These are phyloP conservation scores for Nemophila menziesii DNA, from an alignment of 257 asterid species.

Conservation along the genomic window DNA sequence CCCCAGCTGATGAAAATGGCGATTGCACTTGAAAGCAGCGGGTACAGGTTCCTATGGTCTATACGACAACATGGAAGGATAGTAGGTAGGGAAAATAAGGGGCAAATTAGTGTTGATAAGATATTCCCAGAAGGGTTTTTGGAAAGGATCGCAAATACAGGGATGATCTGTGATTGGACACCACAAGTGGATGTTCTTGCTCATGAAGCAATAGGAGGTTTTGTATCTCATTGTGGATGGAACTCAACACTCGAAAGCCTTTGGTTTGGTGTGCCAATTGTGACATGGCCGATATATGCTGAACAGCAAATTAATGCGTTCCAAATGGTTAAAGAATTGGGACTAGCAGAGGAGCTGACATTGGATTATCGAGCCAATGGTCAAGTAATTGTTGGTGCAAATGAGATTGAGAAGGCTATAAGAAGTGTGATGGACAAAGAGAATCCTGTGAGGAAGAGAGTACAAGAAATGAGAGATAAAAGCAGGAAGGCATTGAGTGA, in stretches of 20 bases:
- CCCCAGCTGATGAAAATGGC: slow-evolving; percentile 10
- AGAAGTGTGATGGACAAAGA: neutral
- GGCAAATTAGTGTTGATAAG: neutral
- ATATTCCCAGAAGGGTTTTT: slow-evolving; percentile 9
- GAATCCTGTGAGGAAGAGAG: slow-evolving; percentile 1
- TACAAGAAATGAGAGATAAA: neutral
- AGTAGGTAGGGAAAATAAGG: neutral
- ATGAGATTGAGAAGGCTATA: slow-evolving; percentile 1
- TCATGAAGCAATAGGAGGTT: slow-evolving; percentile 14
- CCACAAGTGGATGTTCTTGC: slow-evolving; percentile 13
- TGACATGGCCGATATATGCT: slow-evolving; percentile 18
- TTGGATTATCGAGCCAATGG: slow-evolving; percentile 10
- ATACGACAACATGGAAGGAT: slow-evolving; percentile 7
- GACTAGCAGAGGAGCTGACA: slow-evolving; percentile 13
- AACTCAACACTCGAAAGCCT: slow-evolving; percentile 14
- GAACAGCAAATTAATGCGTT: slow-evolving; percentile 18
- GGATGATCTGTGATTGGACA: slow-evolving; percentile 3
- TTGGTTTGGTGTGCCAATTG: slow-evolving; percentile 12
- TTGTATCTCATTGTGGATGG: slow-evolving; percentile 19
- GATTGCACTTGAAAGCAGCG: slow-evolving; percentile 7
- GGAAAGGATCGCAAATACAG: slow-evolving; percentile 2
- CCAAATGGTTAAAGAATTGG: slow-evolving; percentile 14
- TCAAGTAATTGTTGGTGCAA: neutral
- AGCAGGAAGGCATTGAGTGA: slow-evolving; percentile 3
- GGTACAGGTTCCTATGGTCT: slow-evolving; percentile 14